Percentiles rank a stretch among this genome's conserved stretches.
Conservation (phyloP, 2,329 filamentous ascomycete species). For the Botrytis pseudocinerea region DNA sequence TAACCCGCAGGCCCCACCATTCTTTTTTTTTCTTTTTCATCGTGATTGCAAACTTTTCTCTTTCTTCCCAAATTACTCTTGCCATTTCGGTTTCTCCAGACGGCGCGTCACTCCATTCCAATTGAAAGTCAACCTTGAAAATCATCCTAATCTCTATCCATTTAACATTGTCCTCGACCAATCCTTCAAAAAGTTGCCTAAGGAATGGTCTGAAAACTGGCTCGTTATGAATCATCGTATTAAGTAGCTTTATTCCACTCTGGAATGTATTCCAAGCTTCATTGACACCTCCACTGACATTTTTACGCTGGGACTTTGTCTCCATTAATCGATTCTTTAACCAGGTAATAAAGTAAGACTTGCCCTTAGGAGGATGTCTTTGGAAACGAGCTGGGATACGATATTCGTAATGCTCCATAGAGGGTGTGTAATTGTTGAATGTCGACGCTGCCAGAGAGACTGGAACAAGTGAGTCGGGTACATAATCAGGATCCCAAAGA, state of each 20-base stretch:
- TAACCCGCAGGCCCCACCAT: conserved; percentile 80
- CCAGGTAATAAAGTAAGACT: conserved; percentile 71
- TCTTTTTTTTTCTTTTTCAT: conserved; percentile 67
- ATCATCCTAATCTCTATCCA: conserved; percentile 76
- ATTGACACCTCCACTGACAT: conserved; percentile 54
- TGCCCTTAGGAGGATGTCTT: conserved; percentile 50
- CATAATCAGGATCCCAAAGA: conserved; percentile 51
- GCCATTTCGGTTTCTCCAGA: conserved; percentile 39
- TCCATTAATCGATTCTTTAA: conserved; percentile 63
- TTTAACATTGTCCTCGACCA: conserved; percentile 74
- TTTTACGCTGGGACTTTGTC: not conserved
- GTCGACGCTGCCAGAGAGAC: conserved; percentile 58
- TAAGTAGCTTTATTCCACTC: conserved; percentile 69
- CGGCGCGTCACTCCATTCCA: conserved; percentile 45
- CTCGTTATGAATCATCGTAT: conserved; percentile 79
- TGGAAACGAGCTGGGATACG: not conserved
- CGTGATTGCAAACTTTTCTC: conserved; percentile 71
- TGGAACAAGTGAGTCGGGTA: conserved; percentile 16
- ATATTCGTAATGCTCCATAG: not conserved
- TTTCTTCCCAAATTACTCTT: conserved; percentile 63
- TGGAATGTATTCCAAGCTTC: conserved; percentile 80
- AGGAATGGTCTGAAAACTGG: conserved; percentile 81
- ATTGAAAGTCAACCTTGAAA: conserved; percentile 62
- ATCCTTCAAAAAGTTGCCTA: conserved; percentile 63
- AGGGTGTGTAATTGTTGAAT: not conserved